Evolutionary conservation across 768 basidiomycete genomes (phyloP).

Genomic region (Lentinus tigrinus): DNA sequence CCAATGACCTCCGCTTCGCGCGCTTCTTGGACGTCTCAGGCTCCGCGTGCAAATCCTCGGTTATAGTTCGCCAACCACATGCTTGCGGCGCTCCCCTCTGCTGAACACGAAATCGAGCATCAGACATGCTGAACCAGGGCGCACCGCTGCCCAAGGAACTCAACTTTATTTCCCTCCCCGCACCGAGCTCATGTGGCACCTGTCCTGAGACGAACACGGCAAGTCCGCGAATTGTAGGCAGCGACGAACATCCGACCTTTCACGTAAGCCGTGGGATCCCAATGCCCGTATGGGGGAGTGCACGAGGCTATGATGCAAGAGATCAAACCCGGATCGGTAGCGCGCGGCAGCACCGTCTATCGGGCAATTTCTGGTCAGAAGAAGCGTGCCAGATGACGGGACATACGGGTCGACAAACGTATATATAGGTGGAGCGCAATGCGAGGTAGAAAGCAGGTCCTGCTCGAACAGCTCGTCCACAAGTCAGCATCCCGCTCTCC

Average conservation of each 20-base stretch:
- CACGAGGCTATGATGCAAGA: constrained; percentile 14
- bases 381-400: constrained; percentile 13
- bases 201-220: not conserved
- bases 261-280: constrained; percentile 10
- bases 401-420: not conserved
- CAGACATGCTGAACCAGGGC: not conserved
- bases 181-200: not conserved
- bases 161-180: not conserved
- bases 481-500: not conserved
- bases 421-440: constrained; percentile 8
- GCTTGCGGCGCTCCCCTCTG: not conserved
- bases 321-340: constrained; percentile 1
- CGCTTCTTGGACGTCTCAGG: not conserved
- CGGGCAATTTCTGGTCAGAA: constrained; percentile 8
- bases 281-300: not conserved
- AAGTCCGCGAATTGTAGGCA: not conserved
- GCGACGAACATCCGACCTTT: constrained; percentile 16
- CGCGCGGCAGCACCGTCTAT: not conserved
- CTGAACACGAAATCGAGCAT: not conserved
- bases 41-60: constrained; percentile 18
- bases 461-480: constrained; percentile 2
- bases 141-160: not conserved
- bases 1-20: not conserved
- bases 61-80: constrained; percentile 11
- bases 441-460: not conserved